Evolutionary conservation across 345 rosid species (phyloP), one percentile per base, ranked within the genome.

Genomic region (Streptanthus diversifolius): DNA sequence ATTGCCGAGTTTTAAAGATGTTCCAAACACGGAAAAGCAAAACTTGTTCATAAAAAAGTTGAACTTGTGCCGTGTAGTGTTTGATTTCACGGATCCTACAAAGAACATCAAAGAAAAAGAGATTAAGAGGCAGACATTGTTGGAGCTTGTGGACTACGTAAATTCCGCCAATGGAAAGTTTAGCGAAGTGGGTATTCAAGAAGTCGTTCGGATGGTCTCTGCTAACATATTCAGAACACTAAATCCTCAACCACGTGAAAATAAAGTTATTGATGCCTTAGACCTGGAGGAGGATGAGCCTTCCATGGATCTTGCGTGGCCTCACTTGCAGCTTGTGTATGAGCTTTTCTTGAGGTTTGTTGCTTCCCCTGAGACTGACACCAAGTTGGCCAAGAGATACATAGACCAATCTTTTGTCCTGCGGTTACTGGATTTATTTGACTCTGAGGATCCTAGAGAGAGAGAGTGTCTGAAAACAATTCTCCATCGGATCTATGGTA

Each of bases 211-310:
- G 58, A 85, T 88, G 91, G 82, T 88, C 37, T 83, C 88, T 70
- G 47, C 73, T 45, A 88, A 88, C 61, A 73, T 88, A 73, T 88
- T 88, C 75, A 81, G 95, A 81, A 63, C 87, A 2, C 76, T 80
- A 24, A 79, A 80, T 56, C 83, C 89, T 11, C 91, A 83, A 70
- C 87, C 95, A 12, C 91, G 87, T 21, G 89, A 85, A 48, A 83
- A 80, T 55, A 88, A 86, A 79, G 85, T 80, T 35, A 59, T 81
- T 7, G 87, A 86, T 63, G 83, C 89, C 27, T 81, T 85, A 51
- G 95, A 88, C 68, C 29, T 86, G 62, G 95, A 88, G 67, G 95
- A 88, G 79, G 91, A 88, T 57, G 95, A 88, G 70, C 87, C 89
- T 24, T 74, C 73, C 30, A 86, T 86, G 91, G 95, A 88, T 70